Conservation (phyloP, 1,284 basidiomycete genomes). For the Moesziomyces sp. region DNA sequence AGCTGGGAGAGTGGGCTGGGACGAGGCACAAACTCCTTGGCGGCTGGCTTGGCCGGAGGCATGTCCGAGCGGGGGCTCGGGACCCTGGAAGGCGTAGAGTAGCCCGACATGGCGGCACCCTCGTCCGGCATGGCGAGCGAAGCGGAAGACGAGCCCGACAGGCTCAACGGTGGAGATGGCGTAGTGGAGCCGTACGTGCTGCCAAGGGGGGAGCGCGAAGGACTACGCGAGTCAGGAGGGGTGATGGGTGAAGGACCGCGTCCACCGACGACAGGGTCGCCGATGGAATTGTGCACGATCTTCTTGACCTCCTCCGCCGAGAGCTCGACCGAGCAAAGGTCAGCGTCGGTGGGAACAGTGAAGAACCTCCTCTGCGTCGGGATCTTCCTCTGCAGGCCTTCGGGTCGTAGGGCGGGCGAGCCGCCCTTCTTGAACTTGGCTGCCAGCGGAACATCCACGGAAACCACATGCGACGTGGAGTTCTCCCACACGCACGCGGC, state of each 20-base stretch:
- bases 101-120: conserved; percentile 17
- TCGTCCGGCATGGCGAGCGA: conserved; percentile 14
- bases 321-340: conserved; percentile 43
- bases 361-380: conserved; percentile 40
- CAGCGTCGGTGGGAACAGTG: conserved; percentile 42
- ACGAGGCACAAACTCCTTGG: conserved; percentile 26
- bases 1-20: conserved; percentile 44
- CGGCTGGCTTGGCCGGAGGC: conserved; percentile 15
- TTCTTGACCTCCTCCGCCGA: conserved; percentile 26
- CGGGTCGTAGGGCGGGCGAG: conserved; percentile 18
- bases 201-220: neutral
- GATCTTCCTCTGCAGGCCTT: conserved; percentile 35
- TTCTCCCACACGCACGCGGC: conserved; percentile 56
- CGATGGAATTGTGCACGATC: conserved; percentile 3
- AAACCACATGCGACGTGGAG: conserved; percentile 41
- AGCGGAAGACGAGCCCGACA: conserved; percentile 7
- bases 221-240: neutral
- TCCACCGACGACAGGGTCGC: too few relatives aligned
- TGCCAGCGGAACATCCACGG: conserved; percentile 39
- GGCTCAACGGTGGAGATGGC: conserved; percentile 10
- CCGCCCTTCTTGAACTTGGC: conserved; percentile 44
- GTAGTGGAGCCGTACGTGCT: conserved; percentile 5
- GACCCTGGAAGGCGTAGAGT: conserved; percentile 22
- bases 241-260: neutral
- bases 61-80: conserved; percentile 21